Evolutionary conservation across 164 flowering plant genomes (phyloP).

Genomic region (Brasenia schreberi): DNA sequence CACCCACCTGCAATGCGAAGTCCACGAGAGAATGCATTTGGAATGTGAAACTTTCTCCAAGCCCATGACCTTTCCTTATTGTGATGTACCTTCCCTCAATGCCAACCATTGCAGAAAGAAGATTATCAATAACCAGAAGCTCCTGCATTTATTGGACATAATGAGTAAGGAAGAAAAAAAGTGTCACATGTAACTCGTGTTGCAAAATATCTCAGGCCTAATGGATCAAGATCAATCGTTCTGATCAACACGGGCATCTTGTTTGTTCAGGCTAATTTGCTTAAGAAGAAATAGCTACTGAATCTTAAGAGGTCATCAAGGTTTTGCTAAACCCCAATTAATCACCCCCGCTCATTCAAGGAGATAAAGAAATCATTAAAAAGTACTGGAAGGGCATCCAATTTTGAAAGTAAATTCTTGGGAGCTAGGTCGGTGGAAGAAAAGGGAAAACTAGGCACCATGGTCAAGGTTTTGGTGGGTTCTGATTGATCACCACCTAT

Average conservation of each 20-base stretch:
- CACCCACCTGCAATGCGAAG: slow-evolving; percentile 71
- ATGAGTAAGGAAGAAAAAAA: neutral
- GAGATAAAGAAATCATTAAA: too few species aligned
- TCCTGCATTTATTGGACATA: slow-evolving; percentile 33
- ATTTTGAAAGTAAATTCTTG: too few species aligned
- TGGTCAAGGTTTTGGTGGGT: too few species aligned
- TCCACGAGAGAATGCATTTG: slow-evolving; percentile 87
- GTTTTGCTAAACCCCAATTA: too few species aligned
- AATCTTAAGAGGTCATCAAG: too few species aligned
- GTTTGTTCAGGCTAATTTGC: neutral
- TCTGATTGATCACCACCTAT: too few species aligned
- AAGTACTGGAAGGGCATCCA: too few species aligned
- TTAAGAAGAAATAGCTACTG: neutral
- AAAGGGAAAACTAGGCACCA: too few species aligned
- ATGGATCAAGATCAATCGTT: neutral
- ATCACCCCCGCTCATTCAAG: too few species aligned
- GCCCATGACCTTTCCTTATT: slow-evolving; percentile 45
- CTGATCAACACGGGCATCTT: neutral
- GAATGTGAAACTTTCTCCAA: slow-evolving; percentile 40
- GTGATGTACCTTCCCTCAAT: slow-evolving; percentile 84
- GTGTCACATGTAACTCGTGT: neutral
- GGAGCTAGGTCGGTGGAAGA: too few species aligned
- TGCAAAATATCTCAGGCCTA: neutral
- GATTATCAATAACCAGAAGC: slow-evolving; percentile 84
- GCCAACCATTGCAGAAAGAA: slow-evolving; percentile 79